Base-by-base conservation (phyloP, 2,329 filamentous ascomycete species). In the Ilyonectria robusta region DNA sequence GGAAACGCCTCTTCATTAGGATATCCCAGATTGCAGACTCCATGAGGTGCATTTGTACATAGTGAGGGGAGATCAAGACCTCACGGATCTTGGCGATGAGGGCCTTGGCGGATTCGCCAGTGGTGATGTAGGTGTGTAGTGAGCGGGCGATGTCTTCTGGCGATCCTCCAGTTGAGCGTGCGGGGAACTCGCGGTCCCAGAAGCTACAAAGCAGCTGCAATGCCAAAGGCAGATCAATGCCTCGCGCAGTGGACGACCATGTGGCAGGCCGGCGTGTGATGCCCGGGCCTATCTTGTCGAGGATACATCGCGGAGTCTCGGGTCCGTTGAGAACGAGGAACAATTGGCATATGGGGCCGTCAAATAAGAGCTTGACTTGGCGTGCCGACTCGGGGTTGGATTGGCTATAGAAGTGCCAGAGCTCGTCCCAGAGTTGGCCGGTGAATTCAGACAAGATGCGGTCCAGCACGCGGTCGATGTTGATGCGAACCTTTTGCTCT, bases 11-110 rank as follows among this genome's bases (percentile, higher is more conserved):
- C 29, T 72, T 80, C n/a, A 77, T 47, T 5, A 81, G 69, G 8
- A 81, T 76, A 53, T 79, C 76, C 80, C 79, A 81, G 0, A 81
- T 69, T 9, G 80, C 77, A 2, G 80, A 81, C 59, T 81, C 80
- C 70, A 79, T 76, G n/a, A 81, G 66, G 56, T 81, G 79, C 67
- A 81, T 77, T 60, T 81, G 80, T 11, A 81, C 78, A 56, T 76
- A 76, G 40, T 81, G 78, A 2, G 80, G 80, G 0, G 79, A 79
- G 13, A 80, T 57, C 1, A 82, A 65, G 10, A 77, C 69, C 40
- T 73, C 75, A 13, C 73, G 73, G 40, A 81, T 77, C 29, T 71
- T 70, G 2, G 66, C 57, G n/a, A 81, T 71, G 13, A 82, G 76
- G 2, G 73, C 68, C 13, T 60, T 72, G 1, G 79, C 75, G 0